Percentiles rank a stretch among this genome's conserved stretches.
Conservation (phyloP, 805 yeast species). For the Suhomyces tanzawaensis region DNA sequence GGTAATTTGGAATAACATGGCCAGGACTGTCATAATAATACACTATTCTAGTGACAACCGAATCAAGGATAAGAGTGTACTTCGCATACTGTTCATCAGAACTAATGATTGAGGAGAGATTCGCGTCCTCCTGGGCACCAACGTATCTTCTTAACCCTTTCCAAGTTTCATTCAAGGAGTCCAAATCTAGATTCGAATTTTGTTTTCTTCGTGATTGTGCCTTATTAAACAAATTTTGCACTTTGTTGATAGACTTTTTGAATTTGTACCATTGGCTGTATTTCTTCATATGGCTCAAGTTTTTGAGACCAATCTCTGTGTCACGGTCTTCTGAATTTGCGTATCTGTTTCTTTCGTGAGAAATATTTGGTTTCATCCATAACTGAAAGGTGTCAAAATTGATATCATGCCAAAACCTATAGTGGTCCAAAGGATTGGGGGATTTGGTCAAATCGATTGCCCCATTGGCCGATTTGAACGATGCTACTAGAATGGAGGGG, state of each 20-base stretch:
- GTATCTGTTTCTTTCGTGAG: conserved; percentile 39
- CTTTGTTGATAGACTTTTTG: conserved; percentile 9
- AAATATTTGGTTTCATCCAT: conserved; percentile 67
- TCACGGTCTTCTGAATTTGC: background rate
- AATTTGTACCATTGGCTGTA: conserved; percentile 25
- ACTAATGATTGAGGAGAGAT: conserved; percentile 28
- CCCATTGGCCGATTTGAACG: conserved; percentile 56
- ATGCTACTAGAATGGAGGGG: conserved; percentile 64
- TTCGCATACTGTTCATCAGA: conserved; percentile 77
- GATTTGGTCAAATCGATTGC: conserved; percentile 53
- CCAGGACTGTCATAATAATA: conserved; percentile 80
- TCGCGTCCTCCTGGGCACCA: conserved; percentile 33
- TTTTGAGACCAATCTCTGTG: background rate
- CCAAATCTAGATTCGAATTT: conserved; percentile 5
- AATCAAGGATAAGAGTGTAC: conserved; percentile 64
- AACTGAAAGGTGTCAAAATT: conserved; percentile 53
- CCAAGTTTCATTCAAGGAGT: conserved; percentile 50
- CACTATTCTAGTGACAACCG: conserved; percentile 51
- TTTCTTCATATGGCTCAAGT: conserved; percentile 12
- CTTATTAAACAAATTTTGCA: conserved; percentile 5
- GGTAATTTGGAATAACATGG: conserved; percentile 5
- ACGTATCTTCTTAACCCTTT: conserved; percentile 72
- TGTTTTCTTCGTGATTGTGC: conserved; percentile 3
- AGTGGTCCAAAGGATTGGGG: conserved; percentile 52
- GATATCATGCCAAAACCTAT: conserved; percentile 45